Evolutionary conservation across 805 yeast genomes (phyloP).

Genomic region (Tetrapisispora taiwanensis): DNA sequence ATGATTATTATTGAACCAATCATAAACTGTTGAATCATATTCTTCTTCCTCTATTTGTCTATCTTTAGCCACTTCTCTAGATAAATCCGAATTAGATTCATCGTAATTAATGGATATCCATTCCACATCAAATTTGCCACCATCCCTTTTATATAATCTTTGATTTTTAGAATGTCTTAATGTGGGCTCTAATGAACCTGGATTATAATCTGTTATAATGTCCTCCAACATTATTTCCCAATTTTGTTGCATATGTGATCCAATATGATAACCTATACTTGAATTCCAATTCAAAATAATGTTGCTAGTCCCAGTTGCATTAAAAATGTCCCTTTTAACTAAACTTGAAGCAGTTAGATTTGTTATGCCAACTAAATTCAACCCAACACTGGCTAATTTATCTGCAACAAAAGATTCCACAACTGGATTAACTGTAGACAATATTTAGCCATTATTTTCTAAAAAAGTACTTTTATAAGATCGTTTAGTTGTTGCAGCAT

Average conservation of each 20-base stretch:
- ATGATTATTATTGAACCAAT: conserved; percentile 1
- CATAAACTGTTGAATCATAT: background rate
- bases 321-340: background rate
- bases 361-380: background rate
- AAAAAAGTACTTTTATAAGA: too few species aligned
- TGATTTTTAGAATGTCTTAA: background rate
- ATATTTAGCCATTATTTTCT: background rate
- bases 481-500: background rate
- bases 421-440: background rate
- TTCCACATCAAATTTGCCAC: conserved; percentile 1
- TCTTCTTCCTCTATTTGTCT: conserved; percentile 1
- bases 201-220: background rate
- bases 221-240: background rate
- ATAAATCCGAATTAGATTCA: conserved; percentile 1
- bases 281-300: background rate
- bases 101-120: conserved; percentile 4
- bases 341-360: background rate
- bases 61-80: conserved; percentile 1
- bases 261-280: background rate
- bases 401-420: background rate
- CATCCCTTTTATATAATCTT: background rate
- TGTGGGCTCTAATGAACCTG: background rate
- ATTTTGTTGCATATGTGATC: background rate
- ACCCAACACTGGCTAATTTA: background rate
- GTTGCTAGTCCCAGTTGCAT: background rate